Base-by-base conservation (phyloP, 2,329 filamentous ascomycete species). In the Diaporthe velutina region DNA sequence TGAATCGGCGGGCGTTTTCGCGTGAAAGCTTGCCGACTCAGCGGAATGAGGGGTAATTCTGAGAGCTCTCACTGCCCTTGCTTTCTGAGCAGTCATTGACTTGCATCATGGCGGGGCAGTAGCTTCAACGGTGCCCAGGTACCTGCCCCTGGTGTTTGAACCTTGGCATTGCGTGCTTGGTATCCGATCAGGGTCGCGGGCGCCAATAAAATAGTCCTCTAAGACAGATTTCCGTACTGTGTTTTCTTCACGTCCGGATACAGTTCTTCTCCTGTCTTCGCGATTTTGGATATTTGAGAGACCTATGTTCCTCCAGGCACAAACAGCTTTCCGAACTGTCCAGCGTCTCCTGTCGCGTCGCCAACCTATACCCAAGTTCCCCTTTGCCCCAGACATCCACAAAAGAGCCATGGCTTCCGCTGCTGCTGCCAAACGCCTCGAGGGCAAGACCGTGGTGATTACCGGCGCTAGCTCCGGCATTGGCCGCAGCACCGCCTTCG, bases 381-480 rank as follows among this genome's bases (percentile, higher is more conserved):
- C 54, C n/a, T 35, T 73, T 28, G 25, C 38, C 35, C 45, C 42
- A 54, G 54, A 13, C 45, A 68, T 70, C 58, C 38, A 71, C 38
- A 66, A 7, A n/a, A 73, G 81, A 79, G 84, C 81, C 76, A 89
- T 89, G 87, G 81, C 86, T 48, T 84, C 88, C 64, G 90, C 94
- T 52, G 91, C 93, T 81, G 92, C 94, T 85, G 89, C 89, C 77
- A 93, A 95, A 84, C 95, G 96, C 86, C 94, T 99, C 76, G 90
- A 93, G 80, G 95, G 95, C 90, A 98, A 98, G 87, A 98, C 95
- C 6, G 88, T 98, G 75, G 85, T 98, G 74, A 90, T 99, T 77
- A 98, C 97, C 7, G 97, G 97, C 73, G 97, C 97, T 42, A 97
- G 94, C 5, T 97, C 95, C 28, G 97, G 97, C 76, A 98, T 99